phyloP scores from a whole-genome alignment of 257 asterid genomes.

The Marsdenia floribunda region DNA sequence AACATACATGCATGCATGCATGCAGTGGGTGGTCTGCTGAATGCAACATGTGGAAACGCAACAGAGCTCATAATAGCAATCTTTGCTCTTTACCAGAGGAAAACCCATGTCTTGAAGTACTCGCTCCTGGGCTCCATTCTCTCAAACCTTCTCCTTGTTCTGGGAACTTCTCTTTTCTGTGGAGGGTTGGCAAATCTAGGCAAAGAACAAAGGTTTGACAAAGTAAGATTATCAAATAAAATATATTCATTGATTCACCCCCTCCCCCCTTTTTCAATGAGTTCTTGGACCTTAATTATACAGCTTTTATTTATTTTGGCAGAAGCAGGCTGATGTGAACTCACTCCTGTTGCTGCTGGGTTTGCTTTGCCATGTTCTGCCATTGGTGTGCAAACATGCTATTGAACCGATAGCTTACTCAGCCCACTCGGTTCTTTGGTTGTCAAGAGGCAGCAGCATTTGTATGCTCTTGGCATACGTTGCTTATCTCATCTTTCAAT shows the following conservation, averaged over 20 bases:
- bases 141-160: slow-evolving; percentile 45
- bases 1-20: not conserved
- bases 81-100: slow-evolving; percentile 34
- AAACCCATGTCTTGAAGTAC: slow-evolving; percentile 34
- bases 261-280: not conserved
- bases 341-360: slow-evolving; percentile 33
- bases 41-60: slow-evolving; percentile 53
- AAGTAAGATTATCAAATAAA: slow-evolving; percentile 19
- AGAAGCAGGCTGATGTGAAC: slow-evolving; percentile 45
- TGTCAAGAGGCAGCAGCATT: slow-evolving; percentile 42
- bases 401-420: slow-evolving; percentile 7
- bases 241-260: not conserved
- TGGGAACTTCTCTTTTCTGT: slow-evolving; percentile 33
- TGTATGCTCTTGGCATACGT: slow-evolving; percentile 37
- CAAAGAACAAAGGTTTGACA: slow-evolving; percentile 38
- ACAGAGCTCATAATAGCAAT: slow-evolving; percentile 44
- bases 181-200: slow-evolving; percentile 38
- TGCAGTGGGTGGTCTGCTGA: slow-evolving; percentile 47
- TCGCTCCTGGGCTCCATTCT: slow-evolving; percentile 45
- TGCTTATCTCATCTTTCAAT: slow-evolving; percentile 40
- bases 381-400: slow-evolving; percentile 28
- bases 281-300: not conserved
- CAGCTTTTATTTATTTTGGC: not conserved
- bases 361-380: slow-evolving; percentile 41
- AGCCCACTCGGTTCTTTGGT: slow-evolving; percentile 20